Evolutionary conservation across 2,329 filamentous ascomycete genomes (phyloP), one percentile per base, ranked within the genome.

Genomic region (Macrophomina pseudophaseolina): DNA sequence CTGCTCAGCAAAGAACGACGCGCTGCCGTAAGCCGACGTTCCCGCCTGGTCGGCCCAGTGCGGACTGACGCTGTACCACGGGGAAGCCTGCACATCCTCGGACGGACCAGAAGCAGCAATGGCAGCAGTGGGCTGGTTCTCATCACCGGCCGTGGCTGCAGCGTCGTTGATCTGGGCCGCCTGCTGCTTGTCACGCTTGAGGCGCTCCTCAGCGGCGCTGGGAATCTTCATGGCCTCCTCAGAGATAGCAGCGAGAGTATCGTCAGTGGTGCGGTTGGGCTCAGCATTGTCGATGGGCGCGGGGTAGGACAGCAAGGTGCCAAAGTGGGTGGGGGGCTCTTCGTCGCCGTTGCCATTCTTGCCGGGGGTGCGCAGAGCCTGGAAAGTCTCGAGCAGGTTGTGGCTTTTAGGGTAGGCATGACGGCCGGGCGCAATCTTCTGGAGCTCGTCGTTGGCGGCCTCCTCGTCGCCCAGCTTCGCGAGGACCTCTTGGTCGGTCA

Each of bases 181-280:
- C 53, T 54, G 32, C 35, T 42, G 35, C 53, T 42, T 23, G 23
- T 23, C 14, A 18, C 35, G 53, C 52, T 54, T 11, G 9, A 51
- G 32, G 5, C 53, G 35, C 35, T 42, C 18, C 11, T 58, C 53
- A 7, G 53, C 53, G 7, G n/a, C 54, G 23, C 35, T 44, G 4
- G 54, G 38, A 6, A 18, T 30, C 23, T 12, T 58, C 54, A 58
- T 58, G 23, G 23, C 54, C 7, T 58, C 38, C 38, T 58, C 54
- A 3, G 38, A 16, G 23, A 59, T 46, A 8, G 38, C 40, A 9
- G 40, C 23, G 16, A 62, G 38, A n/a, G 28, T 11, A 4, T 62
- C 58, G 1, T 49, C 1, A 2, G 18, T 32, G n/a, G 30, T 49
- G 56, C 5, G 40, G 16, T n/a, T 30, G 9, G 38, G 28, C 3